Conservation (phyloP, 108 stramenopile species). For the Epithemia pelagica region DNA sequence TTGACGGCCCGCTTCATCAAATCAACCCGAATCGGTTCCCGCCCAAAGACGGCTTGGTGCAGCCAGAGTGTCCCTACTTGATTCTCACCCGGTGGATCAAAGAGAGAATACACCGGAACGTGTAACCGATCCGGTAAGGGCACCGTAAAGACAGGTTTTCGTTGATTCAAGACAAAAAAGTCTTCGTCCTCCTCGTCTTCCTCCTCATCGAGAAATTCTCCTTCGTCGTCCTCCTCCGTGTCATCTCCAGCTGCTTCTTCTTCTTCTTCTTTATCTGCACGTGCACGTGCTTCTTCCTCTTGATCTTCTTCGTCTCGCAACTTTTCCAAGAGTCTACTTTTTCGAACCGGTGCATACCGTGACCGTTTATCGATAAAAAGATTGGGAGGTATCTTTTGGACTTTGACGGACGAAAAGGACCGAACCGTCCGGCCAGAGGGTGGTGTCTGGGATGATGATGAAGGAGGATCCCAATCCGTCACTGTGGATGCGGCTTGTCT, state of each 20-base stretch:
- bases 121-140: slow-evolving; percentile 76
- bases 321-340: slow-evolving; percentile 5
- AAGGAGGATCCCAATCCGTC: too few relatives aligned
- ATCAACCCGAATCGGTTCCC: slow-evolving; percentile 67
- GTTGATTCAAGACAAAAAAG: slow-evolving; percentile 22
- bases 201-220: slow-evolving; percentile 26
- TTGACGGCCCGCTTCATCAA: slow-evolving; percentile 66
- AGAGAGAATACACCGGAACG: slow-evolving; percentile 30
- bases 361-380: slow-evolving; percentile 45
- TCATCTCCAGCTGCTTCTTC: slow-evolving; percentile 20
- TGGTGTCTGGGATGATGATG: too few relatives aligned
- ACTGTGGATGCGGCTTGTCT: too few relatives aligned
- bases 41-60: slow-evolving; percentile 52
- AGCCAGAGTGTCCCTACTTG: slow-evolving; percentile 58
- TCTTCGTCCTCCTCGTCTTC: slow-evolving; percentile 34
- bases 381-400: slow-evolving; percentile 51
- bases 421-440: too few relatives aligned
- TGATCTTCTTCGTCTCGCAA: slow-evolving; percentile 1
- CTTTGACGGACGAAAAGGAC: too few relatives aligned
- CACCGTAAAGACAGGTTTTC: slow-evolving; percentile 25
- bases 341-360: slow-evolving; percentile 35
- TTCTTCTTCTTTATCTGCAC: slow-evolving; percentile 13
- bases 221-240: slow-evolving; percentile 14
- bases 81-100: slow-evolving; percentile 3
- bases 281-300: slow-evolving; percentile 5